phyloP scores from a whole-genome alignment of 441 rosid genomes.

The Syzygium syzygioides region DNA sequence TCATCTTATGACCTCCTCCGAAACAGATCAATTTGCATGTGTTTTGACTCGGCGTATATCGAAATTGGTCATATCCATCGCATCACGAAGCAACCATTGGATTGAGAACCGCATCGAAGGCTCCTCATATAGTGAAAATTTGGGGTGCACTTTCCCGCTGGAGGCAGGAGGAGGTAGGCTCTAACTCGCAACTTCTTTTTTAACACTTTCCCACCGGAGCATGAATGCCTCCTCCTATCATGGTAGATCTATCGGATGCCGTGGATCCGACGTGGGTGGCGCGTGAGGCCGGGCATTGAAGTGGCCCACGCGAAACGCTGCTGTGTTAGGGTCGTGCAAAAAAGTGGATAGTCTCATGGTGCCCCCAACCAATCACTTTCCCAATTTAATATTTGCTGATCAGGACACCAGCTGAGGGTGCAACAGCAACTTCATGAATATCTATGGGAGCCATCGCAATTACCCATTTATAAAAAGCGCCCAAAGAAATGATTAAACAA shows the following conservation, averaged over 20 bases:
- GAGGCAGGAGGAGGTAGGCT: neutral
- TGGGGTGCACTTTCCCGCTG: neutral
- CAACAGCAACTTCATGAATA: neutral
- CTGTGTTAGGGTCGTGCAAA: neutral
- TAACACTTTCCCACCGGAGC: neutral
- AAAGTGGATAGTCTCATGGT: neutral
- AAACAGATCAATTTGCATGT: neutral
- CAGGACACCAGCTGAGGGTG: neutral
- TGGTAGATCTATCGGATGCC: neutral
- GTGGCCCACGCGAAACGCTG: neutral
- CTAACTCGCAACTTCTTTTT: neutral
- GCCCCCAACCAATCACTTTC: neutral
- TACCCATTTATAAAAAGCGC: neutral
- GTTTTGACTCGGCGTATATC: neutral
- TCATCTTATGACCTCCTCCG: neutral
- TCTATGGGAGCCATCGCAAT: neutral
- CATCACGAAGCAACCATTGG: neutral
- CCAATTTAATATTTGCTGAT: neutral
- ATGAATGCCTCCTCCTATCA: neutral
- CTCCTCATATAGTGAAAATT: neutral
- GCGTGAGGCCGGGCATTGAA: neutral
- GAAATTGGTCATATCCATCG: neutral
- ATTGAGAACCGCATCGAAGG: neutral
- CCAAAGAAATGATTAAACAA: neutral
- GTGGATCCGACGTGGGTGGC: neutral